These are phyloP conservation scores for Cicer yamashitae DNA, from an alignment of 306 rosid species.

Conservation along the genomic window DNA sequence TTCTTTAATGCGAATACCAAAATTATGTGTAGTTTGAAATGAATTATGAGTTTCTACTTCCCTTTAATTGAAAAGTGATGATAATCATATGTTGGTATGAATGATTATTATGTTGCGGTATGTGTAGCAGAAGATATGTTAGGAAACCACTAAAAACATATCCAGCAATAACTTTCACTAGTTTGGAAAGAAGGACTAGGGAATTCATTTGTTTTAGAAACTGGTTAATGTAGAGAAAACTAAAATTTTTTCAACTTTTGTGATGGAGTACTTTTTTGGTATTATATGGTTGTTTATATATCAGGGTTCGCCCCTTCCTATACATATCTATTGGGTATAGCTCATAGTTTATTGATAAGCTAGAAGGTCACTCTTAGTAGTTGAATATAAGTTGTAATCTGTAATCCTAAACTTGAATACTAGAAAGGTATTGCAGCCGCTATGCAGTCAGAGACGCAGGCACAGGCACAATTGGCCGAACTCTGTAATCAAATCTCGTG, in stretches of 20 bases:
- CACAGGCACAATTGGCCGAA: too few species aligned
- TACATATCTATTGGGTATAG: too few species aligned
- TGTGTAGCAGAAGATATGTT: background rate
- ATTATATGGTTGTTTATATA: background rate
- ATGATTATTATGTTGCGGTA: constrained; percentile 1
- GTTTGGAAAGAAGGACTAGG: constrained; percentile 12
- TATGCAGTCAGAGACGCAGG: too few species aligned
- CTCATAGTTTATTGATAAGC: too few species aligned
- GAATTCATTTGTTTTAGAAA: background rate
- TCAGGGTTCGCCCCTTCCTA: constrained; percentile 8
- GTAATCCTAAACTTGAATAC: too few species aligned
- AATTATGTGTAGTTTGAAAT: background rate
- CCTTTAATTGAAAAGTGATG: constrained; percentile 12
- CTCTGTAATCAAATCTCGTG: too few species aligned
- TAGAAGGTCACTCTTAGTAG: too few species aligned
- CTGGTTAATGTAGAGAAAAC: constrained; percentile 12
- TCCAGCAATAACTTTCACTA: background rate
- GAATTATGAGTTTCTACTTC: constrained; percentile 1
- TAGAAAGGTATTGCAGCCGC: too few species aligned
- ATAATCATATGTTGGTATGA: background rate
- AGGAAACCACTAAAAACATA: constrained; percentile 6
- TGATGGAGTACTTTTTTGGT: constrained; percentile 1
- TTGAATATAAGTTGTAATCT: too few species aligned
- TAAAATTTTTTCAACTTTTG: constrained; percentile 10
- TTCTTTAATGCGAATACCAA: background rate